Conservation (phyloP, 2,329 filamentous ascomycete genomes). For the Aspergillus calidoustus region DNA sequence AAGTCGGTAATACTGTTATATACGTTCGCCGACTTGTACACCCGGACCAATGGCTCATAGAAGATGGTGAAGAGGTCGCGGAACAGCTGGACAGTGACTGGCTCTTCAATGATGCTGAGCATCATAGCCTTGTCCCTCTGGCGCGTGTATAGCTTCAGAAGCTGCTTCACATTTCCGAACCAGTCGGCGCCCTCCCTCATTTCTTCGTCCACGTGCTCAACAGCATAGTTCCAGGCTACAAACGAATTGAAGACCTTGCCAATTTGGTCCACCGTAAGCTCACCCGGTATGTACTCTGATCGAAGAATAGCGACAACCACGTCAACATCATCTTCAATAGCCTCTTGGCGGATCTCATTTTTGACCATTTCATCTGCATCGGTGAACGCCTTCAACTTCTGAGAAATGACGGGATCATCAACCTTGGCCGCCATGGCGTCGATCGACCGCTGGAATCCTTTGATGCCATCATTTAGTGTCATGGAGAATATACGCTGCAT, state of each 20-base stretch:
- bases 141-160: conserved; percentile 87
- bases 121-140: conserved; percentile 98
- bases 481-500: conserved; percentile 94
- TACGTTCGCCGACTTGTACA: conserved; percentile 98
- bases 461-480: conserved; percentile 88
- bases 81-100: conserved; percentile 95
- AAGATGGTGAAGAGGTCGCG: conserved; percentile 97
- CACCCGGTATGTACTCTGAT: conserved; percentile 74
- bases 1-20: conserved; percentile 98
- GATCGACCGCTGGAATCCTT: conserved; percentile 82
- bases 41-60: conserved; percentile 93
- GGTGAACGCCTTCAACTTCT: conserved; percentile 81
- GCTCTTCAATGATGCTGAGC: conserved; percentile 92
- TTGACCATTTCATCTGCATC: conserved; percentile 78
- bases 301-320: conserved; percentile 83
- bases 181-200: conserved; percentile 87
- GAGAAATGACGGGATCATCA: conserved; percentile 75
- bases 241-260: conserved; percentile 90
- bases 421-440: conserved; percentile 77
- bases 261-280: conserved; percentile 75
- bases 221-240: conserved; percentile 91
- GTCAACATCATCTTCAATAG: conserved; percentile 74
- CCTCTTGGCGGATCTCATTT: conserved; percentile 72
- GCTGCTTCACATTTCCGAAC: conserved; percentile 92
- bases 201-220: conserved; percentile 85